Base-by-base conservation (phyloP, 176 grass and related monocot species). In the Melocanna baccifera region DNA sequence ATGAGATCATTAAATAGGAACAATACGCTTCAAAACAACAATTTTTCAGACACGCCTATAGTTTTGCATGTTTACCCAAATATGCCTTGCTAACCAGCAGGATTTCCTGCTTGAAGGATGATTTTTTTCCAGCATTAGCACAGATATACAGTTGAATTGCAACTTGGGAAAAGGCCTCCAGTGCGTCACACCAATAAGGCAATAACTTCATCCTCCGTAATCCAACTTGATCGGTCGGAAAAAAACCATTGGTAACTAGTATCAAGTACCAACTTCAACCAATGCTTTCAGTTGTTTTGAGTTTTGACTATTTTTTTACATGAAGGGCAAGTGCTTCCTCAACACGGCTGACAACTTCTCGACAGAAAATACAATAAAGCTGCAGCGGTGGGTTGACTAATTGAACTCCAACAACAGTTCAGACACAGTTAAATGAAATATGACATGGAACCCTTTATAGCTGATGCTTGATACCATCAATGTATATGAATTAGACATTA, bases 181-280 rank as follows among this genome's bases (percentile, higher is more conserved):
- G 12, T 55, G 6, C 12, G 18, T 48, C 7, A 28, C 9, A 53
- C 9, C 26, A 37, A 29, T 37, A 37, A 55, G 48, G 30, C 43
- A 66, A 34, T 36, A 36, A 34, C 30, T 40, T 16, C 45, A 3
- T 12, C 41, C 41, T 78, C 41, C 18, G 1, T 9, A 39, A 61
- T 47, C 19, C 40, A 82, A 58, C 16, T 30, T 57, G 10, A 57
- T 28, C 29, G 15, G 10, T 45, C 10, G 39, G 39, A 59, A 58
- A 82, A 69, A 58, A 46, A 34, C 34, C 37, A 45, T 11, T 59
- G 18, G 42, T n/a, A 32, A 14, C 12, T 39, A 69, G 45, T 58
- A 86, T 51, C 53, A 71, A 69, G 45, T 58, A 86, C 40, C 53
- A 71, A 12, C 42, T 52, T 75, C 29, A 65, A 75, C 9, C 45